These are phyloP conservation scores for Wallacemonas sp. DNA, from an alignment of 208 protist species.

Conservation along the genomic window DNA sequence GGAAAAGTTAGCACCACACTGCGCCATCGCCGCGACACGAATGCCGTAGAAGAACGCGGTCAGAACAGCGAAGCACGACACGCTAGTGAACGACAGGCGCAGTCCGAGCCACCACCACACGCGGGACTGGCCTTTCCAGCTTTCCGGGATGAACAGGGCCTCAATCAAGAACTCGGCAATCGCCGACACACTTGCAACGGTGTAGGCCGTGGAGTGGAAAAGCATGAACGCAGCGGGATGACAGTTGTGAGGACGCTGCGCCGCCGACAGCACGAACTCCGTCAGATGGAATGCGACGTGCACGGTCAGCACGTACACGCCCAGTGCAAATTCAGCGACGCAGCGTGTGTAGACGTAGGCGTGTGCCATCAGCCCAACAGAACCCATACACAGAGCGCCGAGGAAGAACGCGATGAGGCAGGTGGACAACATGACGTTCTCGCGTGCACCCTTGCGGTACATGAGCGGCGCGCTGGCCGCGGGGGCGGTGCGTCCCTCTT, in stretches of 20 bases:
- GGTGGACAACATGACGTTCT: conserved; percentile 51
- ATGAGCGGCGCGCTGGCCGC: no score
- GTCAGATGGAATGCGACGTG: conserved; percentile 74
- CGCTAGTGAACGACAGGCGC: conserved; percentile 40
- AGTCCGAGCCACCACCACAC: conserved; percentile 16
- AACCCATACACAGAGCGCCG: conserved; percentile 33
- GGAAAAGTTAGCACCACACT: conserved; percentile 86
- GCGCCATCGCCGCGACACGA: conserved; percentile 78
- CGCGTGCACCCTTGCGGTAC: background rate
- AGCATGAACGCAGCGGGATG: conserved; percentile 86
- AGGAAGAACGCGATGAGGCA: conserved; percentile 63
- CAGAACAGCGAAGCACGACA: conserved; percentile 38
- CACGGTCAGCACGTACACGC: conserved; percentile 57
- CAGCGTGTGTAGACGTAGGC: conserved; percentile 23
- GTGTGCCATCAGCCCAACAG: conserved; percentile 36
- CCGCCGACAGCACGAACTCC: conserved; percentile 71
- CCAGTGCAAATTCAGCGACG: conserved; percentile 48
- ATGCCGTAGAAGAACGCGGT: conserved; percentile 62
- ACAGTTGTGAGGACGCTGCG: conserved; percentile 54
- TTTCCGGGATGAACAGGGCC: conserved; percentile 45
- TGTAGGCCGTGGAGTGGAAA: conserved; percentile 66
- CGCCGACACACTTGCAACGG: conserved; percentile 41
- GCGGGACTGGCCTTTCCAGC: conserved; percentile 39
- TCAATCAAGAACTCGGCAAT: conserved; percentile 79
- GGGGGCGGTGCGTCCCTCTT: no score